Evolutionary conservation across 2,329 filamentous ascomycete species (phyloP), one percentile per base, ranked within the genome.

Genomic region (Pezicula neosporulosa): DNA sequence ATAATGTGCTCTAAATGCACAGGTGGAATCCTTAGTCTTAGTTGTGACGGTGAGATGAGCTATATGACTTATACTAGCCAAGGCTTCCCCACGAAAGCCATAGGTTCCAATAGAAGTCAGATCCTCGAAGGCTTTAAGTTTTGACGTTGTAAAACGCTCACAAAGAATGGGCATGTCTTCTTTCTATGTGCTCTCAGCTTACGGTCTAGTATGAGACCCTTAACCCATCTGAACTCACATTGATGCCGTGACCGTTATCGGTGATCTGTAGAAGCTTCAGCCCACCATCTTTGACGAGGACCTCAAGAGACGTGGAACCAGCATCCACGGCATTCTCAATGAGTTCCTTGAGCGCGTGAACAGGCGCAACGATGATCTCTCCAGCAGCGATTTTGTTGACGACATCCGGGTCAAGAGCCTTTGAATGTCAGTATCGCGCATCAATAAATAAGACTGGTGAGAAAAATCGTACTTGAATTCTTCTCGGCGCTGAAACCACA

Each of bases 381-480:
- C 94, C 94, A 0, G 94, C 94, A 1, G 94, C 94, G 60, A 99
- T 99, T 70, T 97, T 99, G 76, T 97, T 99, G 59, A 99, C 89
- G 19, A 99, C 94, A 72, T 94, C 87, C 56, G 89, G 85, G 63
- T 96, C 89, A 24, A 99, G 80, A 13, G 93, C 88, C 85, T 96
- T 69, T 63, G n/a, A 66, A 60, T 28, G 18, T 44, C 42, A 51
- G 66, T 63, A 35, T 64, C 59, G 42, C 67, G 51, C 47, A 57
- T n/a, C 35, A 45, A 15, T 37, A 9, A 28, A 24, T 28, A 21
- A 4, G 18, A 41, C 10, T n/a, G 27, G 27, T 30, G 36, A 39
- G 36, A 5, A 15, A 16, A 28, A 47, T 45, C 65, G 47, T 64
- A 72, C 74, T 66, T 73, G 73, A 54, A 77, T 77, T 44, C 74